These are phyloP conservation scores for Warburgia ugandensis DNA, from an alignment of 164 flowering plant species.

Conservation along the genomic window DNA sequence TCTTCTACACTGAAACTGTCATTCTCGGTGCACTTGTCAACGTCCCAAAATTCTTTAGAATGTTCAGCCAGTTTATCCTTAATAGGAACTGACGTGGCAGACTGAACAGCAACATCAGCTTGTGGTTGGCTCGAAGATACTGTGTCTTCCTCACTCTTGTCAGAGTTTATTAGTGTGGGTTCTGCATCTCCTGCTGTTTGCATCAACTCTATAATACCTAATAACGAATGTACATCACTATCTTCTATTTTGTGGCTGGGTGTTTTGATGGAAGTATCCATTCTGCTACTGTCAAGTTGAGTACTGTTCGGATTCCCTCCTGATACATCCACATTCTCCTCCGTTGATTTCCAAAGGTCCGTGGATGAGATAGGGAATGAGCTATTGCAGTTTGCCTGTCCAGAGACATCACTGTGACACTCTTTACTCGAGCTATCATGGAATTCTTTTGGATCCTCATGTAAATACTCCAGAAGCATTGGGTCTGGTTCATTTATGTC, in stretches of 20 bases:
- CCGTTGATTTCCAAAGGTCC: background rate
- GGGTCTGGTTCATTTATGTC: background rate
- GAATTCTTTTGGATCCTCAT: constrained; percentile 4
- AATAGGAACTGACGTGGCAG: background rate
- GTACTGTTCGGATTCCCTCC: constrained; percentile 2
- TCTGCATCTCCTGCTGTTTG: constrained; percentile 9
- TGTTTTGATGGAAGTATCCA: background rate
- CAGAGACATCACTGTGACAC: background rate
- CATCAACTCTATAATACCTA: background rate
- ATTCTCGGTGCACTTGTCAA: background rate
- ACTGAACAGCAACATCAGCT: constrained; percentile 14
- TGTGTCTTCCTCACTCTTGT: constrained; percentile 24
- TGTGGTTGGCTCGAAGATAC: constrained; percentile 10
- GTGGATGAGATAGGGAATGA: background rate
- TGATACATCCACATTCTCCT: background rate
- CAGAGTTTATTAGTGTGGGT: constrained; percentile 6
- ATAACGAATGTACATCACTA: background rate
- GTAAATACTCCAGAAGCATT: constrained; percentile 18
- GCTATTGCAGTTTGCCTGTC: too few species aligned
- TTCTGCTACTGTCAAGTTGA: background rate
- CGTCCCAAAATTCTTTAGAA: background rate
- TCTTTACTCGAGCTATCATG: constrained; percentile 5
- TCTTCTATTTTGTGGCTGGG: background rate
- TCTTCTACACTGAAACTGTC: background rate
- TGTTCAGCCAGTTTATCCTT: background rate